Percentiles rank a stretch among this genome's conserved stretches.
These are phyloP conservation scores for Daldinia concentrica DNA, from an alignment of 495 filamentous ascomycete genomes.

Conservation along the genomic window DNA sequence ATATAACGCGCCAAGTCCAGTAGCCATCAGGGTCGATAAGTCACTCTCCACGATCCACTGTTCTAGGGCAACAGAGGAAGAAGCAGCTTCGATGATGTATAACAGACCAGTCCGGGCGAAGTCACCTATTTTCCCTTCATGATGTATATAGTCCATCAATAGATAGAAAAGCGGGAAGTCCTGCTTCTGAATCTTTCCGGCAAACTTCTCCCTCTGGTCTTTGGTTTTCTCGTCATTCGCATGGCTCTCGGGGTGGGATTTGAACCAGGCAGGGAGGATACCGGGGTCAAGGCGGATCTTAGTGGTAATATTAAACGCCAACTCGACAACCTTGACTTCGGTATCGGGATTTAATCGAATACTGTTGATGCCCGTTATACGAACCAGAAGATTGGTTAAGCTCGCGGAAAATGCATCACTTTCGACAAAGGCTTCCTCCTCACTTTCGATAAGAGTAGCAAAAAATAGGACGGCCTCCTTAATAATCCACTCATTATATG, in stretches of 20 bases:
- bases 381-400: slow-evolving; percentile 80
- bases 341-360: slow-evolving; percentile 72
- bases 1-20: slow-evolving; percentile 92
- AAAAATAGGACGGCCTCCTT: slow-evolving; percentile 85
- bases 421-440: slow-evolving; percentile 92
- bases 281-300: slow-evolving; percentile 90
- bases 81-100: slow-evolving; percentile 94
- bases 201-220: slow-evolving; percentile 71
- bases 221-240: slow-evolving; percentile 56
- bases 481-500: slow-evolving; percentile 81
- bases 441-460: slow-evolving; percentile 89
- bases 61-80: slow-evolving; percentile 80
- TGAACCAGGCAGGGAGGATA: slow-evolving; percentile 91
- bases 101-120: slow-evolving; percentile 96
- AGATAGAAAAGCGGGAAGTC: slow-evolving; percentile 97
- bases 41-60: slow-evolving; percentile 98
- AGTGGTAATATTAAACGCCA: slow-evolving; percentile 92
- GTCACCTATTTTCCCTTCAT: slow-evolving; percentile 90
- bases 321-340: slow-evolving; percentile 85
- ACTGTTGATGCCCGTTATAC: slow-evolving; percentile 68
- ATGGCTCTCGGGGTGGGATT: slow-evolving; percentile 50
- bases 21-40: slow-evolving; percentile 95
- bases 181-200: slow-evolving; percentile 85
- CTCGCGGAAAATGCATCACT: slow-evolving; percentile 83
- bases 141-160: slow-evolving; percentile 93